Evolutionary conservation across 1,284 basidiomycete genomes (phyloP).

Genomic region (Ganoderma leucocontextum): DNA sequence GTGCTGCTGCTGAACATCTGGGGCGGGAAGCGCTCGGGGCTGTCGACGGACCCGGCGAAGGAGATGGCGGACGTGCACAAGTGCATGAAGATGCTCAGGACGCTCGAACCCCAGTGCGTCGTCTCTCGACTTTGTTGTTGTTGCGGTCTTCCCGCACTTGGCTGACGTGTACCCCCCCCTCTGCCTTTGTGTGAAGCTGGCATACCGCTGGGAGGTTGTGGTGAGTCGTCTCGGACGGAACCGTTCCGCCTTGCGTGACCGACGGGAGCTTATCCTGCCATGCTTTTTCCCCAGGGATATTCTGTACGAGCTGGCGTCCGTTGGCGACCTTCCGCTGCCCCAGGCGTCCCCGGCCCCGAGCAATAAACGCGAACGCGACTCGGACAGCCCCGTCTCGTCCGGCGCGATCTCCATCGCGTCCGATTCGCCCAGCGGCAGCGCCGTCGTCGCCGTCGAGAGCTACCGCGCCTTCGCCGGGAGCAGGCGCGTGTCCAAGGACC

Average conservation of each 20-base stretch:
- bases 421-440: conserved; percentile 8
- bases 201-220: conserved; percentile 56
- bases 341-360: conserved; percentile 52
- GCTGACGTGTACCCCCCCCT: background rate
- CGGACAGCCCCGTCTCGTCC: conserved; percentile 49
- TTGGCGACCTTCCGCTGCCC: conserved; percentile 71
- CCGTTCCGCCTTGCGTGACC: background rate
- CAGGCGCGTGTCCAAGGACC: conserved; percentile 41
- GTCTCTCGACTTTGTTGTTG: background rate
- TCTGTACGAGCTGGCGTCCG: conserved; percentile 70
- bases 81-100: conserved; percentile 68
- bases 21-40: conserved; percentile 70
- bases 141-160: conserved; percentile 1
- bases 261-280: background rate
- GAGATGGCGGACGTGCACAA: conserved; percentile 77
- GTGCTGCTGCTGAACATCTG: conserved; percentile 80
- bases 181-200: conserved; percentile 46
- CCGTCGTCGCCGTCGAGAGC: conserved; percentile 8
- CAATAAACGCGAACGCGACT: conserved; percentile 70
- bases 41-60: conserved; percentile 60
- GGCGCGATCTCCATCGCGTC: conserved; percentile 6
- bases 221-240: conserved; percentile 36
- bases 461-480: conserved; percentile 44
- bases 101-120: conserved; percentile 57
- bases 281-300: conserved; percentile 59